Base-by-base conservation (phyloP, 305 asterid genomes). In the Stenogyne calaminthoides region DNA sequence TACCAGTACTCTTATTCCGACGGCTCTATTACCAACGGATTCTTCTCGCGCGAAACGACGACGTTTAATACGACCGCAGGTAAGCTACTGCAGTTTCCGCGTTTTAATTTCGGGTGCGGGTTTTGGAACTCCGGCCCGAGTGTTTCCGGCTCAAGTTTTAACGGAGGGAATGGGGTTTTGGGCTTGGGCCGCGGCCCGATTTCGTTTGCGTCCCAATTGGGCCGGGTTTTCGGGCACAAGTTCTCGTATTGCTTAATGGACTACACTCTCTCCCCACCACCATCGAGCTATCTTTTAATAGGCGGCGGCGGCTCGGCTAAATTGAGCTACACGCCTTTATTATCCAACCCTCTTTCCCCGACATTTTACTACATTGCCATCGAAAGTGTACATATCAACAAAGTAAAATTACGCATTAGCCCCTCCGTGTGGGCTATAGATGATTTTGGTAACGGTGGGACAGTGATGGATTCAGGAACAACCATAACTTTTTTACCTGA, bases 101-200 rank as follows among this genome's bases (percentile, higher is more conserved):
- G 64, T 10, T 36, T 90, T 10, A 37, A 81, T 0, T 90, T 90
- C 71, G 98, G 98, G 10, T 92, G 98, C 77, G 90, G 92, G 20
- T 87, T 88, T 9, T 67, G 77, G 58, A 82, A 87, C n/a, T 78
- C 93, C 9, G 97, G 93, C 77, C 95, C 92, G 61, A 88, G 91
- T 14, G 61, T 91, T 22, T 72, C 94, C 19, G 94, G 97, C 71
- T 89, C 89, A 14, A 81, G 84, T 42, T 84, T 89, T 47, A 78
- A 59, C 8, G 96, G 96, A 0, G 89, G 88, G 32, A 77, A 81
- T 46, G 97, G 97, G 0, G 95, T 91, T 4, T 65, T 91, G 84
- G 97, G 97, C 51, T 7, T 91, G 83, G 98, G 98, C 68, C 87
- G 94, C 9, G 98, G 95, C 52, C 82, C 92, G 44, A 90, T 92